phyloP scores from a whole-genome alignment of 1,284 basidiomycete genomes.

The Pterulicium gracile region DNA sequence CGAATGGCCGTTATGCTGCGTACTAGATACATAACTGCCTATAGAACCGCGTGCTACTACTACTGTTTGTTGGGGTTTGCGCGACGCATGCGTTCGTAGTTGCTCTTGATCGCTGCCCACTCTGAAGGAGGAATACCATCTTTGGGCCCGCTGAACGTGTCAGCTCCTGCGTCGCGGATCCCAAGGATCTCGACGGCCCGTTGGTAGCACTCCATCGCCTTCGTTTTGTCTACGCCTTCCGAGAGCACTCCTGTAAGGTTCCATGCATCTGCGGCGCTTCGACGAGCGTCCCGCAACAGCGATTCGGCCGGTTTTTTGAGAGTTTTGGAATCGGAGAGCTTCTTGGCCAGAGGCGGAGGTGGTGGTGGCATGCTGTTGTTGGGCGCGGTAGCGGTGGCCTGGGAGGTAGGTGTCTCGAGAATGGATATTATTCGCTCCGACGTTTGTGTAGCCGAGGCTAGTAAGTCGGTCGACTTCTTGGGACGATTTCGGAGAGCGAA shows the following conservation, averaged over 20 bases:
- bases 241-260: constrained; percentile 32
- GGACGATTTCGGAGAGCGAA: constrained; percentile 41
- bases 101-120: constrained; percentile 40
- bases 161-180: constrained; percentile 23
- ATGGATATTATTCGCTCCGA: constrained; percentile 52
- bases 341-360: constrained; percentile 13
- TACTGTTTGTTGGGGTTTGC: too few species aligned
- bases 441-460: constrained; percentile 32
- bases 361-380: neutral
- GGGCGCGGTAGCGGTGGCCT: constrained; percentile 22
- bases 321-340: constrained; percentile 32
- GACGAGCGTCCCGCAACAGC: constrained; percentile 56
- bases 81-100: constrained; percentile 31
- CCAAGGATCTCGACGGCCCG: constrained; percentile 43
- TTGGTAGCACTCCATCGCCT: constrained; percentile 28
- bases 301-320: constrained; percentile 46
- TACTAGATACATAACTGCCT: too few species aligned
- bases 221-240: constrained; percentile 21
- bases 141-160: constrained; percentile 27
- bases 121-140: constrained; percentile 45
- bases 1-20: too few species aligned
- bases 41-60: too few species aligned
- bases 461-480: constrained; percentile 33
- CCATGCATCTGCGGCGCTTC: constrained; percentile 64
- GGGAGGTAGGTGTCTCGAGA: constrained; percentile 29